Evolutionary conservation across 345 rosid species (phyloP).

Genomic region (Firmiana major): DNA sequence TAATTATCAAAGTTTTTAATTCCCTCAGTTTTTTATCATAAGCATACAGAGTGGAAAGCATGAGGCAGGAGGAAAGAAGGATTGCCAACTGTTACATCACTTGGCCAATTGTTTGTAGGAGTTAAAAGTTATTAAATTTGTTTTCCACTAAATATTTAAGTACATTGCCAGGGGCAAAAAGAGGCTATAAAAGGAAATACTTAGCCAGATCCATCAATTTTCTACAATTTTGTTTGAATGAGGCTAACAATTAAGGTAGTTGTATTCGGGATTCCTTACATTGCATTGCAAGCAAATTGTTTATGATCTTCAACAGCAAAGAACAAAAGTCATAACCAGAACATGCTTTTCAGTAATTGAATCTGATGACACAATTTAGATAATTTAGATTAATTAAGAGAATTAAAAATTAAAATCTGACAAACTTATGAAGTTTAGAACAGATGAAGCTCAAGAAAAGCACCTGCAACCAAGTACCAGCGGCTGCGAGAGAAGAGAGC

Average conservation of each 20-base stretch:
- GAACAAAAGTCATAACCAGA: background rate
- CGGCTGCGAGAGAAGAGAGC: conserved; percentile 84
- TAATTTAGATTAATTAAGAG: background rate
- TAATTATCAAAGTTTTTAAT: background rate
- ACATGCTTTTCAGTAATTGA: background rate
- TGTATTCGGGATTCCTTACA: background rate
- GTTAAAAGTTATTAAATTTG: background rate
- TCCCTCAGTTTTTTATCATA: background rate
- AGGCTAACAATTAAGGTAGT: background rate
- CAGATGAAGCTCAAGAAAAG: conserved; percentile 4
- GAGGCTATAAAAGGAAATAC: conserved; percentile 3
- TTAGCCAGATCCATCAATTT: background rate
- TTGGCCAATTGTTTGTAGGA: background rate
- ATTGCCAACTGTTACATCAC: background rate
- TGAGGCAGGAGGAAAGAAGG: too few relatives aligned
- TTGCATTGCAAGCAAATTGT: background rate
- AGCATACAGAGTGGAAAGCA: too few relatives aligned
- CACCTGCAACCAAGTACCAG: conserved; percentile 99
- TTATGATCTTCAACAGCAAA: background rate
- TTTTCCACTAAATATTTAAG: background rate
- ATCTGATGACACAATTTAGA: background rate
- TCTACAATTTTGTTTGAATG: background rate
- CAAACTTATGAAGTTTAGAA: background rate
- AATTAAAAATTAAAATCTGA: background rate
- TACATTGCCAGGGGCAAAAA: background rate